phyloP scores from a whole-genome alignment of 2,329 filamentous ascomycete species.

The Corynespora cassiicola region DNA sequence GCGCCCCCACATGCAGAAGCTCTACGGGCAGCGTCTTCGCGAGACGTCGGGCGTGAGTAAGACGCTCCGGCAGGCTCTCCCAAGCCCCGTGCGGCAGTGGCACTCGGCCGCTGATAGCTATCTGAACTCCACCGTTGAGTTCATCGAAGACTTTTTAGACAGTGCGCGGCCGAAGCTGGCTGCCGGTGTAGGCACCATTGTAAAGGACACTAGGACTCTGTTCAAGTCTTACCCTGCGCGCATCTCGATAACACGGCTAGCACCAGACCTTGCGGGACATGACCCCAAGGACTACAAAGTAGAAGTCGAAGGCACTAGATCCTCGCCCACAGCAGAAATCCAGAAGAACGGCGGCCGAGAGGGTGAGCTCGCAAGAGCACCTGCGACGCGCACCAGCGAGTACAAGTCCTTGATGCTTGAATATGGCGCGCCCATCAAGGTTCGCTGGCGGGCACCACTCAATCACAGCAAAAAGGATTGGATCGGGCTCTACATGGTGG shows the following conservation, averaged over 20 bases:
- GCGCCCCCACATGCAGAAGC: conserved; percentile 96
- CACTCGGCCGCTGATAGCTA: conserved; percentile 88
- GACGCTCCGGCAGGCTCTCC: conserved; percentile 85
- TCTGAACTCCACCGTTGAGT: conserved; percentile 83
- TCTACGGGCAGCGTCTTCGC: conserved; percentile 85
- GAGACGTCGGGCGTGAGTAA: conserved; percentile 90
- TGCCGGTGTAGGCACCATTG: conserved; percentile 83
- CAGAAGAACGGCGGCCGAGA: conserved; percentile 76
- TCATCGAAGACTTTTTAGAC: conserved; percentile 90
- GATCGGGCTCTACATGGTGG: conserved; percentile 95
- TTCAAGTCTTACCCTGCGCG: conserved; percentile 90
- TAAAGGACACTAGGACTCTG: conserved; percentile 83
- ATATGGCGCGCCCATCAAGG: conserved; percentile 87
- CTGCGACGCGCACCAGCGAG: conserved; percentile 64
- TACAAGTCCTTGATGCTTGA: conserved; percentile 81
- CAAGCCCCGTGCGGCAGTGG: conserved; percentile 80
- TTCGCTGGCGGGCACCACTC: conserved; percentile 87
- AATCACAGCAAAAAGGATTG: conserved; percentile 92
- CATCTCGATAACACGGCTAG: conserved; percentile 79
- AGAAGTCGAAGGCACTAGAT: conserved; percentile 70
- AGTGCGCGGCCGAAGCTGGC: conserved; percentile 84
- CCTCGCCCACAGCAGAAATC: conserved; percentile 54
- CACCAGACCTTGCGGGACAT: conserved; percentile 79
- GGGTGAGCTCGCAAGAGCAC: conserved; percentile 71
- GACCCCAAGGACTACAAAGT: conserved; percentile 83